These are phyloP conservation scores for Dactylellina sp. DNA, from an alignment of 2,329 filamentous ascomycete species.

Conservation along the genomic window DNA sequence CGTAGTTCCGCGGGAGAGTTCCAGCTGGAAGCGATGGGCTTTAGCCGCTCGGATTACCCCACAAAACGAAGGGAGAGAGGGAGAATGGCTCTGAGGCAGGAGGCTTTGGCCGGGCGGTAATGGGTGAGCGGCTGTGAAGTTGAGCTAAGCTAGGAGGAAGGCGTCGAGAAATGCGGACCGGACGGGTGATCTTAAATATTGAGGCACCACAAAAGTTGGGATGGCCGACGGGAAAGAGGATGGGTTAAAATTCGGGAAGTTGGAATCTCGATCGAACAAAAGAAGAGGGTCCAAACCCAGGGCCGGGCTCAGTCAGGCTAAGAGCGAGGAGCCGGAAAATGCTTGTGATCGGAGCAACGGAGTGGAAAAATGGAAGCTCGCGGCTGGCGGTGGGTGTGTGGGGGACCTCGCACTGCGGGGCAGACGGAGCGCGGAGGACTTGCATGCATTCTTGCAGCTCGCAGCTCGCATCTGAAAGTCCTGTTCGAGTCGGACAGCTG, in stretches of 20 bases:
- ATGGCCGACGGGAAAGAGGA: conserved; percentile 22
- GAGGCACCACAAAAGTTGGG: conserved; percentile 28
- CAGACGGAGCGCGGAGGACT: conserved; percentile 28
- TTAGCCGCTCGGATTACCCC: conserved; percentile 50
- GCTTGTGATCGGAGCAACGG: conserved; percentile 57
- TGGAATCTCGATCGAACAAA: conserved; percentile 25
- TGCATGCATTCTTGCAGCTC: conserved; percentile 27
- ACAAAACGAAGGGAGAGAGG: conserved; percentile 25
- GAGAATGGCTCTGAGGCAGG: conserved; percentile 23
- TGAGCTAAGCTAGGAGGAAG: conserved; percentile 34
- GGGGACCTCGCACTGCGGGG: conserved; percentile 36
- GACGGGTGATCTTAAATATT: conserved; percentile 53
- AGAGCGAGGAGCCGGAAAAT: conserved; percentile 10
- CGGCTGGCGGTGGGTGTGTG: conserved; percentile 12
- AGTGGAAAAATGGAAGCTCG: conserved; percentile 52
- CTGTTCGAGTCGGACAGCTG: conserved; percentile 25
- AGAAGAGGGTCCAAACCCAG: conserved; percentile 51
- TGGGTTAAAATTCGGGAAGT: conserved; percentile 54
- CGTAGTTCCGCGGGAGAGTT: conserved; percentile 42
- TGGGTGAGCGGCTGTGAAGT: conserved; percentile 38
- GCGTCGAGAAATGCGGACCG: conserved; percentile 39
- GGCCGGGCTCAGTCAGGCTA: conserved; percentile 1
- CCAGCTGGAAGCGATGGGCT: conserved; percentile 38
- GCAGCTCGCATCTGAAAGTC: conserved; percentile 11
- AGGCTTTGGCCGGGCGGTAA: conserved; percentile 29